These are phyloP conservation scores for Colletotrichum spaethianum DNA, from an alignment of 2,329 filamentous ascomycete species.

Conservation along the genomic window DNA sequence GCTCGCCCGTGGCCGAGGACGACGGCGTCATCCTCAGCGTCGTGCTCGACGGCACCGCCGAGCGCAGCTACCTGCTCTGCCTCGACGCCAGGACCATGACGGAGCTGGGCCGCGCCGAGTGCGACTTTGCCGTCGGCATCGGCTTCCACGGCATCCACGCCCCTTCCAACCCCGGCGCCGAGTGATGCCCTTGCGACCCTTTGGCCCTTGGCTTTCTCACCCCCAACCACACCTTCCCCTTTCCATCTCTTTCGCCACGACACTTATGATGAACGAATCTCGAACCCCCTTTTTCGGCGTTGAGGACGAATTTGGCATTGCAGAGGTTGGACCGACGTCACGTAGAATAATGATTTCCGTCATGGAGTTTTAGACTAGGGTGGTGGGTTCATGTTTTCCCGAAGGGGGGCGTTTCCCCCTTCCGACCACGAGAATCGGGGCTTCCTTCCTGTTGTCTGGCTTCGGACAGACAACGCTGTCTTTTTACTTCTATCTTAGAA, in stretches of 20 bases:
- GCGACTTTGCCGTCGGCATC: slow-evolving; percentile 71
- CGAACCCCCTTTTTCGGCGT: not conserved
- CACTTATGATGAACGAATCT: not conserved
- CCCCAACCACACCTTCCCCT: not conserved
- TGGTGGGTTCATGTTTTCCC: not conserved
- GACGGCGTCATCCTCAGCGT: slow-evolving; percentile 74
- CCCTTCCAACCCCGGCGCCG: slow-evolving; percentile 22
- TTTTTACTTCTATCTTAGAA: not conserved
- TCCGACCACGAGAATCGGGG: not conserved
- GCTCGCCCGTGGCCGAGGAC: slow-evolving; percentile 65
- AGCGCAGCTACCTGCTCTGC: slow-evolving; percentile 76
- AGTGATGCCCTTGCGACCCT: not conserved
- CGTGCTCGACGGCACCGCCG: slow-evolving; percentile 72
- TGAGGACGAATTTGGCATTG: not conserved
- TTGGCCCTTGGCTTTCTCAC: no score
- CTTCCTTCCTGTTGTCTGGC: not conserved
- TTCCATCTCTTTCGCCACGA: not conserved
- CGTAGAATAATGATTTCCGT: not conserved
- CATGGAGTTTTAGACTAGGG: not conserved
- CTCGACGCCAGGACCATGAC: slow-evolving; percentile 73
- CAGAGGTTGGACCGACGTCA: not conserved
- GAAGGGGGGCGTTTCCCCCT: not conserved
- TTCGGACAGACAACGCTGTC: not conserved
- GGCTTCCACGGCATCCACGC: slow-evolving; percentile 76
- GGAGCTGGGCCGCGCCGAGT: slow-evolving; percentile 76